Conservation (phyloP, 441 rosid species). For the Omphalea diandra region DNA sequence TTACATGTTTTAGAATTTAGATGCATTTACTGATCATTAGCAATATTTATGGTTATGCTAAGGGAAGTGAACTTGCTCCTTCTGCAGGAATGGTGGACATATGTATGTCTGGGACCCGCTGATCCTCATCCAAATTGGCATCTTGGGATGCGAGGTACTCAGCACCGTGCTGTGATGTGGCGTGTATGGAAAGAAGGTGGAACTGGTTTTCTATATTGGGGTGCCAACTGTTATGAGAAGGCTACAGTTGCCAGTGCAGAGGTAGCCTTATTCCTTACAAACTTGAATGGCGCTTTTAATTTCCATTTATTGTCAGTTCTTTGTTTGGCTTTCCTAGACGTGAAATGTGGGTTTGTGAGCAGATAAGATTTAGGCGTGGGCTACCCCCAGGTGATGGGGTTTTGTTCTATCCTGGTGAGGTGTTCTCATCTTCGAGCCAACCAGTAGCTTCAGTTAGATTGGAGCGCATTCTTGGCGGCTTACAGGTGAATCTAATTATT, state of each 20-base stretch:
- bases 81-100: conserved; percentile 96
- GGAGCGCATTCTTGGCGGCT: conserved; percentile 89
- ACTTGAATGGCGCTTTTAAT: conserved; percentile 1
- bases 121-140: conserved; percentile 99
- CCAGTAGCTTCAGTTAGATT: conserved; percentile 87
- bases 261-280: conserved; percentile 38
- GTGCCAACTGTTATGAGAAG: conserved; percentile 95
- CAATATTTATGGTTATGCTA: conserved; percentile 17
- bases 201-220: conserved; percentile 95
- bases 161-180: conserved; percentile 97
- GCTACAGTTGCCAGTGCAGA: conserved; percentile 91
- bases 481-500: conserved; percentile 57
- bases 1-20: not conserved
- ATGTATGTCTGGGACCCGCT: conserved; percentile 95
- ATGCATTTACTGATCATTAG: conserved; percentile 5
- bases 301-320: not conserved
- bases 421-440: conserved; percentile 75
- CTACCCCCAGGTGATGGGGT: conserved; percentile 97
- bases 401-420: conserved; percentile 86
- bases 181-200: conserved; percentile 99
- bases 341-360: conserved; percentile 19
- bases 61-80: conserved; percentile 17
- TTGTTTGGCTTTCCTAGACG: not conserved
- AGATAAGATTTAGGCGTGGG: conserved; percentile 87
- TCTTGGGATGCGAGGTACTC: conserved; percentile 95